These are phyloP conservation scores for Eremochloa ophiuroides DNA, from an alignment of 176 grass and related monocot genomes.

Conservation along the genomic window DNA sequence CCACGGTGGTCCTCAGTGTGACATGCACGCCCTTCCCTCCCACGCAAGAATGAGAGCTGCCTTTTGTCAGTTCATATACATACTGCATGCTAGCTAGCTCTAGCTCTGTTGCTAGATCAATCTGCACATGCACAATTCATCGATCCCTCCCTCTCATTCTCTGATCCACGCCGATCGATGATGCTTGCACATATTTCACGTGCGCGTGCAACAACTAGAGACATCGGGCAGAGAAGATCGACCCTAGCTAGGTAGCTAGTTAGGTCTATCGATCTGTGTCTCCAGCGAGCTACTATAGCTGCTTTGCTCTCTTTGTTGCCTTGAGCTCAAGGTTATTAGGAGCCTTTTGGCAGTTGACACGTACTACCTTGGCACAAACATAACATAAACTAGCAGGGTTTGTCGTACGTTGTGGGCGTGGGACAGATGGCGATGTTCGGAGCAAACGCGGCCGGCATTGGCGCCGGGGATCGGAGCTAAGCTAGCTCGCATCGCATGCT, in stretches of 20 bases:
- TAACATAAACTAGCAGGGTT: not conserved
- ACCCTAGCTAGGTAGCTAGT: not conserved
- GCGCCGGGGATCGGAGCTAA: not conserved
- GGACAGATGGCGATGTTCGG: conserved; percentile 20
- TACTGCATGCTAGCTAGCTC: not conserved
- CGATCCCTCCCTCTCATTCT: not conserved
- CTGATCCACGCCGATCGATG: not conserved
- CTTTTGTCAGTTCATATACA: not conserved
- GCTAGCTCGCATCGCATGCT: conserved; percentile 6
- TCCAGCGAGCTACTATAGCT: not conserved
- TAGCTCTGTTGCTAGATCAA: not conserved
- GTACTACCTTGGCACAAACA: not conserved
- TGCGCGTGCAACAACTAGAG: not conserved
- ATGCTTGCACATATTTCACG: conserved; percentile 14
- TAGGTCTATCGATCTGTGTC: not conserved
- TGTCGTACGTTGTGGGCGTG: not conserved
- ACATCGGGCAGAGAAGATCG: not conserved
- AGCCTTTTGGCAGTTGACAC: conserved; percentile 2
- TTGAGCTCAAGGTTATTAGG: not conserved
- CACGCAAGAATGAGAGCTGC: conserved; percentile 44
- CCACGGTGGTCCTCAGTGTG: conserved; percentile 30
- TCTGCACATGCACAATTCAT: conserved; percentile 2
- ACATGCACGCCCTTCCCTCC: conserved; percentile 28
- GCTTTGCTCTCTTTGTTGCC: not conserved
- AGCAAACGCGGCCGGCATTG: conserved; percentile 1